A percentile compares a stretch with the other conserved stretches of the same genome.
phyloP scores from a whole-genome alignment of 2,329 filamentous ascomycete genomes.

The Sclerotinia sclerotiorum region DNA sequence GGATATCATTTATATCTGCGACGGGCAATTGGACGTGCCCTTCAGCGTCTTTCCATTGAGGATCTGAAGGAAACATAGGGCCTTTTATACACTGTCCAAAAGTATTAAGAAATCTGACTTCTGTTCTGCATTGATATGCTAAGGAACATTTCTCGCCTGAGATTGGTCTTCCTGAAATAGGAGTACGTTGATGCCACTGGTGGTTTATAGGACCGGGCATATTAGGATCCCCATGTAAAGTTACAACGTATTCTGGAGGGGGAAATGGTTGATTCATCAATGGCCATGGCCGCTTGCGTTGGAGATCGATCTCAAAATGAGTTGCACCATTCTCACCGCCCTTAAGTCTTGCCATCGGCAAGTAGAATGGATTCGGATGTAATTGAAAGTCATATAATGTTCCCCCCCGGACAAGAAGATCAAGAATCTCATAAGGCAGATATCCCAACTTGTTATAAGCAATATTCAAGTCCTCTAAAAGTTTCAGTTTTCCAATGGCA shows the following conservation, averaged over 20 bases:
- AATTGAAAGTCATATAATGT: constrained; percentile 55
- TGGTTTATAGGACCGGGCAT: background rate
- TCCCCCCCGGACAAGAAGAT: constrained; percentile 34
- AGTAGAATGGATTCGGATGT: constrained; percentile 63
- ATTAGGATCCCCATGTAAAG: background rate
- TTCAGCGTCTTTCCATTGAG: constrained; percentile 9
- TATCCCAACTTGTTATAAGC: constrained; percentile 61
- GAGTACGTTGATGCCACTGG: background rate
- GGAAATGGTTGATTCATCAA: background rate
- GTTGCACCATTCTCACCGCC: background rate
- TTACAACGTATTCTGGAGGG: background rate
- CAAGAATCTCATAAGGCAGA: constrained; percentile 48
- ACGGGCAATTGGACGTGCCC: constrained; percentile 27
- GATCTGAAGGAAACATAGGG: constrained; percentile 30
- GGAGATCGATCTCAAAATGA: background rate
- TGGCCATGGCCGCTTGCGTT: background rate
- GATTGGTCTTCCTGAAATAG: background rate
- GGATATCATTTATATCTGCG: constrained; percentile 26
- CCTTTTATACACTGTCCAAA: constrained; percentile 37
- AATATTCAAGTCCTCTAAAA: constrained; percentile 63
- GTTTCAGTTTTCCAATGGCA: constrained; percentile 56
- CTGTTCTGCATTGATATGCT: constrained; percentile 36
- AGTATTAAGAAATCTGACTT: constrained; percentile 37
- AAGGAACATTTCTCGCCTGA: constrained; percentile 15
- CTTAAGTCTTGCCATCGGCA: constrained; percentile 38